Conservation (phyloP, 208 protist genomes). For the Acanthamoeba divionensis region DNA sequence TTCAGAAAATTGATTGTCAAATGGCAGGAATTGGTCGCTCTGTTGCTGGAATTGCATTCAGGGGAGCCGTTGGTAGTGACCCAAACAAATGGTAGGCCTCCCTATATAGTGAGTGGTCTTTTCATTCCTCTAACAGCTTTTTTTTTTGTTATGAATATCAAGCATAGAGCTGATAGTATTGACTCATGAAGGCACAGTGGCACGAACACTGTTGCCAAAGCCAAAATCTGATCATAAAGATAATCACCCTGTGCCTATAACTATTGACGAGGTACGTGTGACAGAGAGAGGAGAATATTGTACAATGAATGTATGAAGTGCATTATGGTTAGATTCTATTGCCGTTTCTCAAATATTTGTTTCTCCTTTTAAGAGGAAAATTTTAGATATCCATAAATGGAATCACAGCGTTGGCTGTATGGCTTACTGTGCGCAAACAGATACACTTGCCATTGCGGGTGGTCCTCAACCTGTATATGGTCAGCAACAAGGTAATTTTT, state of each 20-base stretch:
- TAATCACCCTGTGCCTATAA: no score
- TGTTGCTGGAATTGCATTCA: neutral
- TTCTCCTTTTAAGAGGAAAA: neutral
- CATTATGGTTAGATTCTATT: no score
- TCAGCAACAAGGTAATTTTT: no score
- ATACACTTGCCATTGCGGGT: neutral
- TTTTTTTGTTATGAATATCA: neutral
- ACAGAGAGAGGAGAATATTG: no score
- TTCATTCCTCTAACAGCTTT: neutral
- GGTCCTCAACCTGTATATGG: neutral
- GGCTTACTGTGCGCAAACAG: neutral
- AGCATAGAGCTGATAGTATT: conserved; percentile 15
- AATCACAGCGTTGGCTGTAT: neutral
- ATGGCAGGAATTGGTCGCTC: neutral
- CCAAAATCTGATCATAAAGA: neutral
- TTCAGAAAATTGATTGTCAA: neutral
- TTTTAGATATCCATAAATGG: neutral
- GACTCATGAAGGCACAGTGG: neutral
- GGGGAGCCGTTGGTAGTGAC: neutral
- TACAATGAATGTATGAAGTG: no score
- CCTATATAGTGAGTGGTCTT: neutral
- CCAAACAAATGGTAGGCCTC: neutral
- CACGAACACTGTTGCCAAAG: neutral
- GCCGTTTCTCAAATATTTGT: no score
- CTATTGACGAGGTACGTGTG: no score